Evolutionary conservation across 495 filamentous ascomycete genomes (phyloP), one percentile per base, ranked within the genome.

Genomic region (Lasiosphaeria ovina): DNA sequence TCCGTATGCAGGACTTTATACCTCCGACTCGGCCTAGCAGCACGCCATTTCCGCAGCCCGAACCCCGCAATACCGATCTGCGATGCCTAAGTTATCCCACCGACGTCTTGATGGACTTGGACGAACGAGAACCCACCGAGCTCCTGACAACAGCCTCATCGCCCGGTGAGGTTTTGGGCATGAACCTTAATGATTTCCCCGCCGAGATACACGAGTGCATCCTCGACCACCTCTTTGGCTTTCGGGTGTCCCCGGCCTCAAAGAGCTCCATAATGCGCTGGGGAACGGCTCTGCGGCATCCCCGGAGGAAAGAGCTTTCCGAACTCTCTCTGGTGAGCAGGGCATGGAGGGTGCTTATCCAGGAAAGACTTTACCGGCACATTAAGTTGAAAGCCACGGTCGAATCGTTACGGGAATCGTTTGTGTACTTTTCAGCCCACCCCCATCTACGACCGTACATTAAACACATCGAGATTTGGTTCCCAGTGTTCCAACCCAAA

Each of bases 191-290:
- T 55, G 73, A 83, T 57, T 76, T 91, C 9, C 88, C 88, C 16
- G 77, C 81, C 54, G 88, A 91, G 69, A 89, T 91, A 52, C 85
- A 89, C 67, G 87, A 90, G 62, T 81, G 78, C 45, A 86, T 91
- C 50, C 74, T 89, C 7, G 87, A 89, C 64, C 80, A 87, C 65
- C 69, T 91, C 12, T 87, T 87, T 52, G 88, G 88, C 9, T 84
- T 86, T 50, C 79, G 87, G 5, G 79, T 82, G 14, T 83, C 85
- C 4, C 76, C 85, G 2, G 76, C 80, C 38, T 84, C 83, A 50
- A 76, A 77, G 61, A 78, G 76, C 66, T 77, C 78, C 17, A 74
- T 81, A 48, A 76, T 77, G 14, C 77, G 82, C 62, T 89, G 86
- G 85, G 83, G 81, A 57, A 86, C 83, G 40, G 82, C 82, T 3